These are phyloP conservation scores for Tricholoma hemisulphureum DNA, from an alignment of 768 basidiomycete species.

Conservation along the genomic window DNA sequence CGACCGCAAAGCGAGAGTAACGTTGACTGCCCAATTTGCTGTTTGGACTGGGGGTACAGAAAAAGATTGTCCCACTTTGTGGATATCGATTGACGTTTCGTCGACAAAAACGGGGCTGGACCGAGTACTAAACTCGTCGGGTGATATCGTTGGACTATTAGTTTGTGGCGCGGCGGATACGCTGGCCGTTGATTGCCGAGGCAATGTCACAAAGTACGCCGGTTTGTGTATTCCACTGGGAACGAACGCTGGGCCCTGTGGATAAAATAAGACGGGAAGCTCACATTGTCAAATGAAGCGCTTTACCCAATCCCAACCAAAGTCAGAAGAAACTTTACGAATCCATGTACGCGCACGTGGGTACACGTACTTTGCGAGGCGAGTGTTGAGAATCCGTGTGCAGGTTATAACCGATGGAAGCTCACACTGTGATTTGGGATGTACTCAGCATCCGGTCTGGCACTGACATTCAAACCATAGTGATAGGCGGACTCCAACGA, in stretches of 20 bases:
- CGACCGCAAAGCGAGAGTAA: conserved; percentile 50
- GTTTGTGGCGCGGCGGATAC: too few relatives aligned
- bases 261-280: not conserved
- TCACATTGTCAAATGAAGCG: too few relatives aligned
- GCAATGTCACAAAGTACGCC: not conserved
- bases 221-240: conserved; percentile 16
- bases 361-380: conserved; percentile 46
- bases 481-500: conserved; percentile 52
- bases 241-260: conserved; percentile 49
- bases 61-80: conserved; percentile 49
- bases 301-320: conserved; percentile 67
- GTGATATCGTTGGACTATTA: conserved; percentile 20
- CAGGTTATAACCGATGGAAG: too few relatives aligned
- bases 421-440: conserved; percentile 37
- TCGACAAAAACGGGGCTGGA: conserved; percentile 44
- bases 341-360: conserved; percentile 47
- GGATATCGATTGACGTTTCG: conserved; percentile 54
- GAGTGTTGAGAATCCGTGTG: not conserved
- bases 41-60: conserved; percentile 43
- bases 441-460: conserved; percentile 45
- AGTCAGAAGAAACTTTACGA: conserved; percentile 52
- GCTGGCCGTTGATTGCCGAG: too few relatives aligned
- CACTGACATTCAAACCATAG: conserved; percentile 54
- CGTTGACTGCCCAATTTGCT: conserved; percentile 56
- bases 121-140: conserved; percentile 47